phyloP scores from a whole-genome alignment of 345 rosid species.

The Dovyalis caffra region DNA sequence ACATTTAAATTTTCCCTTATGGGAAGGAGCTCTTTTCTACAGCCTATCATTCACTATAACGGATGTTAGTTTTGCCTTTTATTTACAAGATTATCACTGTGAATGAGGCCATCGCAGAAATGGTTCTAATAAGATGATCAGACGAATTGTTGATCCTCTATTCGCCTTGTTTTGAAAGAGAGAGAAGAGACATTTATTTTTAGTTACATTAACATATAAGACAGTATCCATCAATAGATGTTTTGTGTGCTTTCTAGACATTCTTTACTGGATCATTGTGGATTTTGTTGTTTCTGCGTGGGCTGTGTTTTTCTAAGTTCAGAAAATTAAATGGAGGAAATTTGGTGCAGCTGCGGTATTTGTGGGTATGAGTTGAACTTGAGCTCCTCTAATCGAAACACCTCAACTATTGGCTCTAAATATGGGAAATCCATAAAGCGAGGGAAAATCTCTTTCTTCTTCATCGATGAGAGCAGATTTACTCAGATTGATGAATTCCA shows the following conservation, averaged over 20 bases:
- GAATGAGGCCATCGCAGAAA: background rate
- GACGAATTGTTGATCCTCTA: background rate
- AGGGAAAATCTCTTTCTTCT: constrained; percentile 81
- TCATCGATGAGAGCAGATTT: constrained; percentile 81
- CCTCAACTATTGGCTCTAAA: constrained; percentile 74
- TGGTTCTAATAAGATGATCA: background rate
- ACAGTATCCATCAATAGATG: background rate
- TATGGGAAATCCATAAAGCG: constrained; percentile 91
- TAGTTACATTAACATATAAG: background rate
- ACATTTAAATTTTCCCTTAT: background rate
- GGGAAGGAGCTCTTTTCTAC: background rate
- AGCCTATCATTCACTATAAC: background rate
- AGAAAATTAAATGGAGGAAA: background rate
- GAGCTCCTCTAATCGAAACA: constrained; percentile 85
- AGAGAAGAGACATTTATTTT: too few relatives aligned
- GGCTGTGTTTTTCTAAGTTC: background rate
- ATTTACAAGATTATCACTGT: background rate
- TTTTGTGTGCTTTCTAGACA: background rate
- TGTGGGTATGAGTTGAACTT: constrained; percentile 91
- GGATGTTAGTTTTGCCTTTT: background rate
- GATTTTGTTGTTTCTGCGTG: background rate
- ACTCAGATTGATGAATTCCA: constrained; percentile 77
- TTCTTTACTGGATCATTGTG: background rate
- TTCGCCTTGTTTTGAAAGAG: background rate
- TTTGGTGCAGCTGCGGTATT: constrained; percentile 75